Evolutionary conservation across 2,329 filamentous ascomycete genomes (phyloP).

Genomic region (Chaetomium sp.): DNA sequence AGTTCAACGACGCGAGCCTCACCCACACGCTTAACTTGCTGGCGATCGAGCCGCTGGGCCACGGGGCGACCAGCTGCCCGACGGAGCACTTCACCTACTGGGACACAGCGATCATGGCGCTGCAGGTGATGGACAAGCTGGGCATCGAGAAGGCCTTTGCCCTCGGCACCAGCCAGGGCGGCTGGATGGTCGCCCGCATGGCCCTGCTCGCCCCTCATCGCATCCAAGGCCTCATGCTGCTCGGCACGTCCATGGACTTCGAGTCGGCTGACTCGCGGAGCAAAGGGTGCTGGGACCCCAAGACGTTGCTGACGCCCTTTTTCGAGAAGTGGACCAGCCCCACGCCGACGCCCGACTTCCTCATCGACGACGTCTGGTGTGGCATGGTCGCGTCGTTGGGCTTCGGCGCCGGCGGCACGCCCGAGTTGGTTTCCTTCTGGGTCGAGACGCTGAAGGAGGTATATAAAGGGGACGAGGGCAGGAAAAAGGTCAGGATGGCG

Average conservation of each 20-base stretch:
- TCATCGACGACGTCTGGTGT: conserved; percentile 51
- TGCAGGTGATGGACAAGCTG: conserved; percentile 58
- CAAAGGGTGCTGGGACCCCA: conserved; percentile 55
- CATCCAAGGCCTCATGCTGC: conserved; percentile 50
- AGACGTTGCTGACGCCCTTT: conserved; percentile 46
- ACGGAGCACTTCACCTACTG: conserved; percentile 57
- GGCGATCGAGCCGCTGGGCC: conserved; percentile 56
- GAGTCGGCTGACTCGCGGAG: conserved; percentile 50
- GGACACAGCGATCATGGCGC: conserved; percentile 56
- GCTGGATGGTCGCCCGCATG: conserved; percentile 55
- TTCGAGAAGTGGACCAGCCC: conserved; percentile 46
- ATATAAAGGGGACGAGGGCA: conserved; percentile 53
- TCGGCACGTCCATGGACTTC: conserved; percentile 57
- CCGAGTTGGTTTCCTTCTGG: conserved; percentile 49
- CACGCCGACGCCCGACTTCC: conserved; percentile 49
- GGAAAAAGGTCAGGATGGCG: conserved; percentile 52
- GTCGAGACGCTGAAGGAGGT: conserved; percentile 48
- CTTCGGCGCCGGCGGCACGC: conserved; percentile 46
- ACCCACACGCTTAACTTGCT: conserved; percentile 50
- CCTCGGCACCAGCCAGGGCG: conserved; percentile 55
- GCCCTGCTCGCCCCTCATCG: conserved; percentile 53
- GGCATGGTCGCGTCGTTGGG: conserved; percentile 49
- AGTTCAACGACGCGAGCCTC: conserved; percentile 47
- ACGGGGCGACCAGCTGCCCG: conserved; percentile 49
- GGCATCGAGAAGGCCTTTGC: conserved; percentile 52